Evolutionary conservation across 371 early-diverging fungal genomes (phyloP).

Genomic region (Capniomyces stellatus): DNA sequence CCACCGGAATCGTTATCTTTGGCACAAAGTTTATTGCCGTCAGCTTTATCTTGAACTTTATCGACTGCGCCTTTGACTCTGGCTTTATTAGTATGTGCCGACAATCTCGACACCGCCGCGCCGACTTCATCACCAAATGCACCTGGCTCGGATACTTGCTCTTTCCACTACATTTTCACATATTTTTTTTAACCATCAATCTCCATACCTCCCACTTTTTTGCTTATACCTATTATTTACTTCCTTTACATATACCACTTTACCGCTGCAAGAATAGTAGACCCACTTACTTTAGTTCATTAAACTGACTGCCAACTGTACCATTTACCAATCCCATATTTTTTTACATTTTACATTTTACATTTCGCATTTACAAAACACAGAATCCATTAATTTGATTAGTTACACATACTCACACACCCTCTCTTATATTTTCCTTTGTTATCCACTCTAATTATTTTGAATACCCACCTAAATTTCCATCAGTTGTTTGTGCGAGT

Average conservation of each 20-base stretch:
- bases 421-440: background rate
- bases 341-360: too few relatives aligned
- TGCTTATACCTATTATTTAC: too few relatives aligned
- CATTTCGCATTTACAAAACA: background rate
- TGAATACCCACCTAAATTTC: constrained; percentile 4
- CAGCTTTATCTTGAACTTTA: constrained; percentile 68
- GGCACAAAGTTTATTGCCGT: constrained; percentile 66
- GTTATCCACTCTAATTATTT: background rate
- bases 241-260: too few relatives aligned
- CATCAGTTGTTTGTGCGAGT: constrained; percentile 5
- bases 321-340: too few relatives aligned
- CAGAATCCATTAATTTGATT: background rate
- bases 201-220: too few relatives aligned
- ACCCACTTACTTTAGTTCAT: background rate
- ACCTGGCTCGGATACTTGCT: constrained; percentile 50
- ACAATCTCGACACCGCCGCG: constrained; percentile 71
- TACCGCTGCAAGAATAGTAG: too few relatives aligned
- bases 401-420: background rate
- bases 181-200: too few relatives aligned
- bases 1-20: constrained; percentile 42
- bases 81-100: constrained; percentile 79
- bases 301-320: background rate
- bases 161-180: background rate
- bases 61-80: constrained; percentile 73
- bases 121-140: constrained; percentile 64